Evolutionary conservation across 352 stramenopile species (phyloP).

Genomic region (Globisporangium cylindrosporum): DNA sequence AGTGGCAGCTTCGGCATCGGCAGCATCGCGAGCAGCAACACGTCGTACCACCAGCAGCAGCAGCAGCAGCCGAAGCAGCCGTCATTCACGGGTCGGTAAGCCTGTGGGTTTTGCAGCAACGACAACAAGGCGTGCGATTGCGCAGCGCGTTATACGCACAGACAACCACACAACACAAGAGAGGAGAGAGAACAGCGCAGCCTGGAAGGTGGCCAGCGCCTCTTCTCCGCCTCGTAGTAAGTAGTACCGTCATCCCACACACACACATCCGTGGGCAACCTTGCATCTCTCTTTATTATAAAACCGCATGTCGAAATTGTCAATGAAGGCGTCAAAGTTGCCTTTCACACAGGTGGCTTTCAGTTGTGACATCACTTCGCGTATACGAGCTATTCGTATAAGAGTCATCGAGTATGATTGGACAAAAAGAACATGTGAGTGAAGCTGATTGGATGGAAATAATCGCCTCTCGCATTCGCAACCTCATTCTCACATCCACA

Average conservation of each 20-base stretch:
- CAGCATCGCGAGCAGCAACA: conserved; percentile 33
- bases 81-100: conserved; percentile 14
- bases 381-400: neutral
- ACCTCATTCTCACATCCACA: neutral
- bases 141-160: neutral
- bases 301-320: conserved; percentile 6
- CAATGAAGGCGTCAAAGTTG: neutral
- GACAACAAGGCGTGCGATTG: neutral
- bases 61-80: conserved; percentile 24
- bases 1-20: conserved; percentile 34
- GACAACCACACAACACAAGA: neutral
- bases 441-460: neutral
- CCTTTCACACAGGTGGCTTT: neutral
- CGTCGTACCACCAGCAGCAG: conserved; percentile 30
- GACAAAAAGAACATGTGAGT: neutral
- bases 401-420: neutral
- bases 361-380: neutral
- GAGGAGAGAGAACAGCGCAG: neutral
- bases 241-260: neutral
- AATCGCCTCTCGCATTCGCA: neutral
- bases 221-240: neutral
- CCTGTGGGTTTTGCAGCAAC: neutral
- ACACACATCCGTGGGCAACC: neutral
- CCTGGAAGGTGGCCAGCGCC: neutral
- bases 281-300: conserved; percentile 16